These are phyloP conservation scores for Fusarium verticillioides DNA, from an alignment of 2,329 filamentous ascomycete genomes.

Conservation along the genomic window DNA sequence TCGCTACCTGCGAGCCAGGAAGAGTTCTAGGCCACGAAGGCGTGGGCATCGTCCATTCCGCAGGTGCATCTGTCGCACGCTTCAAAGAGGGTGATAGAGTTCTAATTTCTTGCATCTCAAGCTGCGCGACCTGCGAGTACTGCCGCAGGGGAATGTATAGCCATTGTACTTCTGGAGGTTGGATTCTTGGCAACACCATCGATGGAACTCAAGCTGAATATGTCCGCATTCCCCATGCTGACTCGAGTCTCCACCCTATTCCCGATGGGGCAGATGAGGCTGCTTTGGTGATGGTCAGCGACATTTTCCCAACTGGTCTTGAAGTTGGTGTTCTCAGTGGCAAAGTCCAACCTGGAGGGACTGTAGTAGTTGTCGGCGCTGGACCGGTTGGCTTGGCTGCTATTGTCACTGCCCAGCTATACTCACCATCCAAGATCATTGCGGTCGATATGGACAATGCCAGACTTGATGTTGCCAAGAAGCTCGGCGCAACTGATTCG, in stretches of 20 bases:
- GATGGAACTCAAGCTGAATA: slow-evolving; percentile 69
- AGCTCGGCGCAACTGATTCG: slow-evolving; percentile 59
- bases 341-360: slow-evolving; percentile 61
- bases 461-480: slow-evolving; percentile 58
- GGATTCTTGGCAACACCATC: slow-evolving; percentile 63
- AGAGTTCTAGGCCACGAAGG: slow-evolving; percentile 65
- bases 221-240: slow-evolving; percentile 62
- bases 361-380: slow-evolving; percentile 65
- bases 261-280: slow-evolving; percentile 55
- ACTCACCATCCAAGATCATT: slow-evolving; percentile 62
- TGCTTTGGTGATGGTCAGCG: slow-evolving; percentile 61
- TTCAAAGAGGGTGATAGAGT: slow-evolving; percentile 63
- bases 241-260: slow-evolving; percentile 58
- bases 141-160: slow-evolving; percentile 63
- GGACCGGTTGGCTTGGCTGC: slow-evolving; percentile 67
- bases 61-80: slow-evolving; percentile 57
- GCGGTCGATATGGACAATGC: slow-evolving; percentile 62
- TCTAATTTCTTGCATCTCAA: slow-evolving; percentile 62
- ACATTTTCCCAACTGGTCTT: slow-evolving; percentile 66
- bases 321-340: slow-evolving; percentile 65
- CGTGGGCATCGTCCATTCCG: slow-evolving; percentile 59
- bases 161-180: slow-evolving; percentile 64
- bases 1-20: slow-evolving; percentile 58
- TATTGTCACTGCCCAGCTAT: slow-evolving; percentile 65
- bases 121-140: slow-evolving; percentile 62